Evolutionary conservation across 2,329 filamentous ascomycete species (phyloP).

Genomic region (Fusarium musae): DNA sequence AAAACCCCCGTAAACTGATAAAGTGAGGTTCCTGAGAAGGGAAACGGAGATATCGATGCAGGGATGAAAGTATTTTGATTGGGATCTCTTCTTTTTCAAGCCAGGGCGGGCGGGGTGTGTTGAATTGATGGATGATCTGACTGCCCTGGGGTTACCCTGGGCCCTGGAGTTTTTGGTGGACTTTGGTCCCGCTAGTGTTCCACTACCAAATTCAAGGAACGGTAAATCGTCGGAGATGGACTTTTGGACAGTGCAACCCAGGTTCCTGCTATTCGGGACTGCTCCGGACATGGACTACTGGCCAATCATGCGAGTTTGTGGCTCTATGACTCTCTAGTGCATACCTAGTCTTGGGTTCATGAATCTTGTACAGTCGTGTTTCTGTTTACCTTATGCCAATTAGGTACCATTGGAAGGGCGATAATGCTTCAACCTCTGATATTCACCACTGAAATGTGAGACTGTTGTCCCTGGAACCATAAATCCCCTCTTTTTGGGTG

Average conservation of each 20-base stretch:
- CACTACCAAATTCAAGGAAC: constrained; percentile 24
- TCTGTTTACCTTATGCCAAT: not conserved
- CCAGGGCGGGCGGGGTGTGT: constrained; percentile 15
- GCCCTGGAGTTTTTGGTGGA: constrained; percentile 1
- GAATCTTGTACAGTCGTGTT: constrained; percentile 13
- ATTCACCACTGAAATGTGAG: constrained; percentile 4
- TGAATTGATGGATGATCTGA: constrained; percentile 28
- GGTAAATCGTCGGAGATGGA: constrained; percentile 26
- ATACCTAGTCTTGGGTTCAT: constrained; percentile 13
- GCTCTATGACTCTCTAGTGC: constrained; percentile 15
- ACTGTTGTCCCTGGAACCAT: constrained; percentile 6
- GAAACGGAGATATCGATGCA: constrained; percentile 8
- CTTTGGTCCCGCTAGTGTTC: constrained; percentile 11
- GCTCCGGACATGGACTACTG: constrained; percentile 2
- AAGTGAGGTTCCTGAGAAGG: constrained; percentile 6
- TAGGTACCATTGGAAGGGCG: not conserved
- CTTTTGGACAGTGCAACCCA: constrained; percentile 18
- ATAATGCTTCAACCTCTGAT: not conserved
- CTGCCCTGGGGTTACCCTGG: constrained; percentile 3
- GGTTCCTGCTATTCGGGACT: constrained; percentile 32
- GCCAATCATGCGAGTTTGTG: not conserved
- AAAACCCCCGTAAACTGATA: not conserved
- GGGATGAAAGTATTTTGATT: constrained; percentile 22
- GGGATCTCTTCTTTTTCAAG: constrained; percentile 6
- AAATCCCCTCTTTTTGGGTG: not conserved